phyloP scores from a whole-genome alignment of 345 rosid species.

The Euphorbia tirucalli region DNA sequence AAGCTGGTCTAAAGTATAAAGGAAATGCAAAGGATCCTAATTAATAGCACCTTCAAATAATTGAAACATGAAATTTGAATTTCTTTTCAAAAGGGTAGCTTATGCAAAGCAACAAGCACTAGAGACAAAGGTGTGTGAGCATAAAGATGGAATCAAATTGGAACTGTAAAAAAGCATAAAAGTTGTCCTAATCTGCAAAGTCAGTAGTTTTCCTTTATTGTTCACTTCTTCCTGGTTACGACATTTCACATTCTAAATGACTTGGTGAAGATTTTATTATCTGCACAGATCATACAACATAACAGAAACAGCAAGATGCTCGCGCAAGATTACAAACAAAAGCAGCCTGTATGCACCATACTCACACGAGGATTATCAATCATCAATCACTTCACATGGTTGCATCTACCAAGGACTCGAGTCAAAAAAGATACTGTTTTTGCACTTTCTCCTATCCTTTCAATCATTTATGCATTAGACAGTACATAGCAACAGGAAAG shows the following conservation, averaged over 20 bases:
- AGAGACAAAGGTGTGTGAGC: background rate
- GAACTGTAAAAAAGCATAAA: background rate
- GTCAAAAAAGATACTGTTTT: background rate
- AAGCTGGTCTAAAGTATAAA: background rate
- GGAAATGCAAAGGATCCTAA: background rate
- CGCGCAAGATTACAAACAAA: slow-evolving; percentile 29
- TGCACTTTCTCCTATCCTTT: slow-evolving; percentile 3
- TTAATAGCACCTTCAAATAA: background rate
- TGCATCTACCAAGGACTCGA: slow-evolving; percentile 22
- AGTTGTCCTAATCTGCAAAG: background rate
- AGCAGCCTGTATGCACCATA: background rate
- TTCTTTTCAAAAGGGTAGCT: slow-evolving; percentile 11
- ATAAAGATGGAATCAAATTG: background rate
- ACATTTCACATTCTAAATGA: slow-evolving; percentile 8
- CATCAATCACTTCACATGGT: slow-evolving; percentile 13
- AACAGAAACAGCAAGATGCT: slow-evolving; percentile 29
- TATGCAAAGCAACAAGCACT: background rate
- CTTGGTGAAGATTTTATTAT: background rate
- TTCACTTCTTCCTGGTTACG: background rate
- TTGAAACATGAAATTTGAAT: background rate
- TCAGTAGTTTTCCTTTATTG: slow-evolving; percentile 3
- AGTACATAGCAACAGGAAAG: slow-evolving; percentile 23
- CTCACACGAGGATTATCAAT: slow-evolving; percentile 14
- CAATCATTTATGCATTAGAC: slow-evolving; percentile 15
- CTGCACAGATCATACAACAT: slow-evolving; percentile 6